These are phyloP conservation scores for Neurospora sp. DNA, from an alignment of 495 filamentous ascomycete species.

Conservation along the genomic window DNA sequence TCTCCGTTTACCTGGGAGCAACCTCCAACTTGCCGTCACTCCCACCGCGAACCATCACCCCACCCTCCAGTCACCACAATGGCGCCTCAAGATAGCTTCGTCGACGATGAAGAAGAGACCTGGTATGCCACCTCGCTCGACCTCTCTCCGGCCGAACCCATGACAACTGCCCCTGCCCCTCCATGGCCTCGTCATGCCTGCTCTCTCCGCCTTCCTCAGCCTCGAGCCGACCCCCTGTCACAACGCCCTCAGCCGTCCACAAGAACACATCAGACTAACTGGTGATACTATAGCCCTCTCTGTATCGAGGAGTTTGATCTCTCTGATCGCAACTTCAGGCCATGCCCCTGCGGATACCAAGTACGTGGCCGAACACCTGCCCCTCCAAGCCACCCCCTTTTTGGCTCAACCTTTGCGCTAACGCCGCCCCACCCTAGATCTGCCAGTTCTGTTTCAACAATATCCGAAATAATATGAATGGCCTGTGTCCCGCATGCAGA, in stretches of 20 bases:
- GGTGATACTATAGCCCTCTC: constrained; percentile 55
- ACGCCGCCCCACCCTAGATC: constrained; percentile 46
- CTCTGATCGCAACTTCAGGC: constrained; percentile 91
- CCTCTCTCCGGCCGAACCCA: not conserved
- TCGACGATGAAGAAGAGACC: constrained; percentile 92
- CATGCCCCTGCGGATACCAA: constrained; percentile 97
- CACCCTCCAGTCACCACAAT: constrained; percentile 34
- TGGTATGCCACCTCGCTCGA: constrained; percentile 47
- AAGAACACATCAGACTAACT: not conserved
- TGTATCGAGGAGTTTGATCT: constrained; percentile 99
- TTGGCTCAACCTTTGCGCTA: constrained; percentile 8
- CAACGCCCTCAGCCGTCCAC: constrained; percentile 5
- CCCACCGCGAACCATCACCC: constrained; percentile 9
- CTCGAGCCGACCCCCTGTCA: not conserved
- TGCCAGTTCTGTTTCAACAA: constrained; percentile 99
- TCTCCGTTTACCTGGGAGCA: constrained; percentile 6
- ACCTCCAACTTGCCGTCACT: not conserved
- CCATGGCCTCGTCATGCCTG: not conserved
- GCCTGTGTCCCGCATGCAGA: constrained; percentile 90
- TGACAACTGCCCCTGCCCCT: not conserved
- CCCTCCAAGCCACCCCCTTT: constrained; percentile 2
- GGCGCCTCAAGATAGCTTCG: constrained; percentile 87
- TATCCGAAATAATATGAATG: constrained; percentile 91
- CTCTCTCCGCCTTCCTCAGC: constrained; percentile 3
- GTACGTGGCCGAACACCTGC: constrained; percentile 38